Base-by-base conservation (phyloP, 768 basidiomycete species). In the Auricularia cornea region DNA sequence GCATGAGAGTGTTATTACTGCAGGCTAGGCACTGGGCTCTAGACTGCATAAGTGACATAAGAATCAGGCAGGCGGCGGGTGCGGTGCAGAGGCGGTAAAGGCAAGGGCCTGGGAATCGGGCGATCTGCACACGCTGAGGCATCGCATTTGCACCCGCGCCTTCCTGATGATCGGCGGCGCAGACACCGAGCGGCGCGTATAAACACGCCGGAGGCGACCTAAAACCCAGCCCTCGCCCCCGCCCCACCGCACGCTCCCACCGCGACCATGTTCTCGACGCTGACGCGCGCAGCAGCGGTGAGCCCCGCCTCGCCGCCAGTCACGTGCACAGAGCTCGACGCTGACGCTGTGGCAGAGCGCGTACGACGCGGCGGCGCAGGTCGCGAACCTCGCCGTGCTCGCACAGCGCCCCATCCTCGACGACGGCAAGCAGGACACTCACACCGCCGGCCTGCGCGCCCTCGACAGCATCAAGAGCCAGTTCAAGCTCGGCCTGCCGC, bases 401-500 rank as follows among this genome's bases (percentile, higher is more conserved):
- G 54, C 28, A 20, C 54, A 57, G 26, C 54, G 54, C 8, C 54
- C 54, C 26, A 30, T 57, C 28, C 28, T 57, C 28, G 54, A 57
- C 30, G 54, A 57, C 28, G 54, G 54, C 54, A 57, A 57, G 54
- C 23, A 26, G 14, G 54, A 57, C 54, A 26, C 16, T 4, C 54
- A 57, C 30, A 10, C 54, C 16, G 26, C 26, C 12, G 54, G 18
- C 54, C 26, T 57, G 54, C 23, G 26, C 18, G 54, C 30, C 12
- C 26, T 57, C 18, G 54, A 57, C 12, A 29, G 6, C 26, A 11
- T 57, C 28, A 26, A 57, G 54, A 8, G 31, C 40, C 57, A 63
- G 62, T 28, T 59, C 33, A 59, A 4, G 29, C 31, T 56, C 16
- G 62, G 62, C 10, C 29, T 59, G 8, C 62, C 62, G 18, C 30